phyloP scores from a whole-genome alignment of 1,284 basidiomycete species.

The Xerocomus amazonicus region DNA sequence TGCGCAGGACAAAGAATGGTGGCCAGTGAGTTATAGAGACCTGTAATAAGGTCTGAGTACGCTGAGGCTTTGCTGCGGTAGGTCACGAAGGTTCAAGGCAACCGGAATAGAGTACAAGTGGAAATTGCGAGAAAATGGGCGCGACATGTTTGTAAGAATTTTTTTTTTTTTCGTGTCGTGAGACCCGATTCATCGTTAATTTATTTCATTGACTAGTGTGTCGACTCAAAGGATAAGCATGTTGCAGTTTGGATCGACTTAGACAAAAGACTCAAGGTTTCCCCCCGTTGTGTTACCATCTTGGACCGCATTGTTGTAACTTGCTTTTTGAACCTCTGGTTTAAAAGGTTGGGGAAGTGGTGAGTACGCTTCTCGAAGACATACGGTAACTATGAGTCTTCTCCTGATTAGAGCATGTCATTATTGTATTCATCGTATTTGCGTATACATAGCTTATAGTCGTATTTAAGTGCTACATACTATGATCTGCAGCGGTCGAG shows the following conservation, averaged over 20 bases:
- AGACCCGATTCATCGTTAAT: too few relatives aligned
- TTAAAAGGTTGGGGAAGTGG: constrained; percentile 43
- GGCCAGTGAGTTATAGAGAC: constrained; percentile 43
- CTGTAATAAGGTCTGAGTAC: background rate
- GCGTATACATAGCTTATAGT: too few relatives aligned
- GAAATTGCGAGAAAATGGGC: constrained; percentile 47
- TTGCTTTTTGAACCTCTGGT: constrained; percentile 54
- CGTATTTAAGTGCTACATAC: too few relatives aligned
- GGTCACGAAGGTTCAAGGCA: constrained; percentile 55
- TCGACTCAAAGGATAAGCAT: constrained; percentile 44
- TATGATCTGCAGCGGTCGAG: too few relatives aligned
- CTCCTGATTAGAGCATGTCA: background rate
- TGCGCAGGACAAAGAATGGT: constrained; percentile 48
- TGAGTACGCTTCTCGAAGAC: constrained; percentile 17
- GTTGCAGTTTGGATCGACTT: constrained; percentile 50
- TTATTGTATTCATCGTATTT: constrained; percentile 12
- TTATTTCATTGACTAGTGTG: constrained; percentile 39
- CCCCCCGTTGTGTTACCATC: constrained; percentile 38
- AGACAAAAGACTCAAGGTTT: constrained; percentile 39
- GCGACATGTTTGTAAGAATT: constrained; percentile 45
- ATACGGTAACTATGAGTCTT: background rate
- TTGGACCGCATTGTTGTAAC: constrained; percentile 56
- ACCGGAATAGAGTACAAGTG: constrained; percentile 54
- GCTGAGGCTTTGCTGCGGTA: constrained; percentile 19
- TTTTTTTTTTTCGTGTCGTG: background rate